Evolutionary conservation across 1,139 yeast genomes (phyloP).

Genomic region (Magnusiomyces tetraspermus): DNA sequence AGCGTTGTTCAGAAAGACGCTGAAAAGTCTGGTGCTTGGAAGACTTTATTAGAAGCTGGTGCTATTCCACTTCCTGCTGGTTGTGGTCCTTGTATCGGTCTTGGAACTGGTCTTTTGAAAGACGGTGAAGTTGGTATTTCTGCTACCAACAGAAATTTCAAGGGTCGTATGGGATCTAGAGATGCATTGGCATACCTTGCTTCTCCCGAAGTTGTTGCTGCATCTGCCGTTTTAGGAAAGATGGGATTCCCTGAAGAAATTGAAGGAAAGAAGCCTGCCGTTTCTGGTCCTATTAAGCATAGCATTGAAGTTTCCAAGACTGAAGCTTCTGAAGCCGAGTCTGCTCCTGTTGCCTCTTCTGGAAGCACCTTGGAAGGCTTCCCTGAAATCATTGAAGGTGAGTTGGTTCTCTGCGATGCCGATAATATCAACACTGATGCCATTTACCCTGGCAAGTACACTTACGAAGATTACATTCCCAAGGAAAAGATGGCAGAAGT

Average conservation of each 20-base stretch:
- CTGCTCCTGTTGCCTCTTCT: constrained; percentile 33
- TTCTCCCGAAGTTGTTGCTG: constrained; percentile 97
- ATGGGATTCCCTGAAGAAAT: constrained; percentile 90
- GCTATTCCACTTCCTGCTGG: constrained; percentile 96
- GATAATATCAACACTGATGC: constrained; percentile 98
- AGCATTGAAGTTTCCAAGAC: constrained; percentile 34
- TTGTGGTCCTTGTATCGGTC: constrained; percentile 98
- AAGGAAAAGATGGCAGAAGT: constrained; percentile 95
- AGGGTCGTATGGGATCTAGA: constrained; percentile 98
- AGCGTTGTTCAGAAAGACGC: constrained; percentile 89
- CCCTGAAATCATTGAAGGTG: constrained; percentile 84
- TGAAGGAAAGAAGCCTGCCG: constrained; percentile 45
- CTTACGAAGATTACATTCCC: constrained; percentile 94
- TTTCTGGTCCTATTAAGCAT: constrained; percentile 40
- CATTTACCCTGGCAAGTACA: constrained; percentile 96
- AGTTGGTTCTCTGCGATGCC: constrained; percentile 88
- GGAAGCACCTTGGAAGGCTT: constrained; percentile 79
- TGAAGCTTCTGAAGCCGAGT: constrained; percentile 24
- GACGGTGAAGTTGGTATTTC: constrained; percentile 97
- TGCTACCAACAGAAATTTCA: constrained; percentile 96
- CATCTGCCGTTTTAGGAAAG: constrained; percentile 87
- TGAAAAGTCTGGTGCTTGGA: constrained; percentile 86
- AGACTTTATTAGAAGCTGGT: constrained; percentile 79
- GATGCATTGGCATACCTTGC: constrained; percentile 95
- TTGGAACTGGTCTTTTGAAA: constrained; percentile 85